phyloP scores from a whole-genome alignment of 2,329 filamentous ascomycete genomes.

The Chrysoporthe austroafricana region DNA sequence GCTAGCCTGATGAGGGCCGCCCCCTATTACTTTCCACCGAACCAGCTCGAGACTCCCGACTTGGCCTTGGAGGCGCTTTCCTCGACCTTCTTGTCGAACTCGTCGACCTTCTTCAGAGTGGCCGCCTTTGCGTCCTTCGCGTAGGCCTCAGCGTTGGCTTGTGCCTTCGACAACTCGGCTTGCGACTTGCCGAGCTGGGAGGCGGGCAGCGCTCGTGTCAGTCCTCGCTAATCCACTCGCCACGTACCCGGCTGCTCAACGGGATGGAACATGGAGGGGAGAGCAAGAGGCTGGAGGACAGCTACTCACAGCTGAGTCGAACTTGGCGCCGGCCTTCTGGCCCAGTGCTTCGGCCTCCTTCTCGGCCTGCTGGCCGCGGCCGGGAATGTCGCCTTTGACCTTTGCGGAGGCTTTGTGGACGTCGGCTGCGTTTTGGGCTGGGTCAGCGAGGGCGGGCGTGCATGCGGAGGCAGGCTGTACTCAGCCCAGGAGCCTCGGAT shows the following conservation, averaged over 20 bases:
- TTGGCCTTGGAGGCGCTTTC: conserved; percentile 80
- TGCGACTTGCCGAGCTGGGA: conserved; percentile 65
- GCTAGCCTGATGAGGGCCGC: too few species aligned
- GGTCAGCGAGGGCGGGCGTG: conserved; percentile 29
- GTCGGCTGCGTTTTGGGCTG: conserved; percentile 63
- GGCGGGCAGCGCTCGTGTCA: conserved; percentile 38
- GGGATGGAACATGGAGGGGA: neutral
- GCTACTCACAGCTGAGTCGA: conserved; percentile 69
- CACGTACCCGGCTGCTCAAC: neutral
- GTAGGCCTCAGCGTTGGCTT: conserved; percentile 62
- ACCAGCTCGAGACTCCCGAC: conserved; percentile 83
- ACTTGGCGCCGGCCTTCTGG: conserved; percentile 63
- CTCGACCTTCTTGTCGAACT: conserved; percentile 82
- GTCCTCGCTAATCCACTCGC: neutral
- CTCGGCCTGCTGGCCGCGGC: conserved; percentile 64
- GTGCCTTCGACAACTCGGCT: conserved; percentile 63
- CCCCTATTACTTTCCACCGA: conserved; percentile 61
- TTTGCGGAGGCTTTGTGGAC: conserved; percentile 69
- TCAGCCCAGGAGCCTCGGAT: neutral
- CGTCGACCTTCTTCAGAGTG: conserved; percentile 74
- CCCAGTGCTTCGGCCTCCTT: conserved; percentile 67
- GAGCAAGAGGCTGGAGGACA: conserved; percentile 2
- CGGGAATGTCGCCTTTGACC: conserved; percentile 68
- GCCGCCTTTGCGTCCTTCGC: conserved; percentile 67
- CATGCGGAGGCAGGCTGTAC: neutral